Evolutionary conservation across 208 protist genomes (phyloP).

Genomic region (Trypanosoma lewisi): DNA sequence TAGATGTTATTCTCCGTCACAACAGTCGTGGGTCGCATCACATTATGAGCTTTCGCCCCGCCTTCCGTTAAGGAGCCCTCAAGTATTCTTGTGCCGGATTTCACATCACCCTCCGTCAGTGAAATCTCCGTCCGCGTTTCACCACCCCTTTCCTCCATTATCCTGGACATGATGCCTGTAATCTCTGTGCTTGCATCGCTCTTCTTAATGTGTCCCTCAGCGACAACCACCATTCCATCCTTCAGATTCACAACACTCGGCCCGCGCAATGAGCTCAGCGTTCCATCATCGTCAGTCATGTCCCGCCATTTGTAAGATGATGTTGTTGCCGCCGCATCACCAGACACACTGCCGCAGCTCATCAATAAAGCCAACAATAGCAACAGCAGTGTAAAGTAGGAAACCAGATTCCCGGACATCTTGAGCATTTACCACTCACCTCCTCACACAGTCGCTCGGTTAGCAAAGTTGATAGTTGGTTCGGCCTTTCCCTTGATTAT

Average conservation of each 20-base stretch:
- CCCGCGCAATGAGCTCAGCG: neutral
- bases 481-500: too few species aligned
- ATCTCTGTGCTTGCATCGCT: neutral
- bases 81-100: neutral
- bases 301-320: too few species aligned
- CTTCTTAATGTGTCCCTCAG: neutral
- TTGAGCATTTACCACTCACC: too few species aligned
- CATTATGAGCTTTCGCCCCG: neutral
- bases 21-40: neutral
- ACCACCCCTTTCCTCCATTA: neutral
- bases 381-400: too few species aligned
- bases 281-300: neutral
- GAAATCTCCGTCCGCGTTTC: neutral
- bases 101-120: too few species aligned
- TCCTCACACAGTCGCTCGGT: too few species aligned
- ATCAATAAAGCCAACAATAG: too few species aligned
- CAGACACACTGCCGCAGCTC: too few species aligned
- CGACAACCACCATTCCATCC: neutral
- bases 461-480: too few species aligned
- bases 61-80: neutral
- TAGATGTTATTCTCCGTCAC: neutral
- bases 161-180: neutral
- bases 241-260: neutral
- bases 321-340: too few species aligned
- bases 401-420: too few species aligned